These are phyloP conservation scores for Kluyveromyces sp. DNA, from an alignment of 1,139 yeast genomes.

Conservation along the genomic window DNA sequence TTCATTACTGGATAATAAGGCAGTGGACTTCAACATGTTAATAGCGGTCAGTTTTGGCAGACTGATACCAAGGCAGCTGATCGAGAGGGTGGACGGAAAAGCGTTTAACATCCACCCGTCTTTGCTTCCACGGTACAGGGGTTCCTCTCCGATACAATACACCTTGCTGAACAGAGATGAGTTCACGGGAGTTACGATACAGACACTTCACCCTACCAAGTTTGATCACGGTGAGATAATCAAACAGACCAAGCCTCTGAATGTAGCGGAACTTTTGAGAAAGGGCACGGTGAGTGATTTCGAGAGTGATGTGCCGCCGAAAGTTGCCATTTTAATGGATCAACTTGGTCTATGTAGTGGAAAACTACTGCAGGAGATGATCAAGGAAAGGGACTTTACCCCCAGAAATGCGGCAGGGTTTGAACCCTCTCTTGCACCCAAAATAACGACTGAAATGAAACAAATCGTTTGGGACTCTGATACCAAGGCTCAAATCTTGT, in stretches of 20 bases:
- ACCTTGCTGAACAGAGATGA: slow-evolving; percentile 60
- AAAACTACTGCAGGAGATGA: slow-evolving; percentile 41
- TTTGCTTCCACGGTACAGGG: slow-evolving; percentile 71
- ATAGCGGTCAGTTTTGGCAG: slow-evolving; percentile 88
- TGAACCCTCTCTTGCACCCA: slow-evolving; percentile 50
- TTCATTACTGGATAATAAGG: slow-evolving; percentile 22
- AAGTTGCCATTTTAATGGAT: slow-evolving; percentile 31
- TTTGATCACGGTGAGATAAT: slow-evolving; percentile 77
- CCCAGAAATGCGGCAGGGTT: slow-evolving; percentile 26
- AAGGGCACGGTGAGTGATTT: slow-evolving; percentile 10
- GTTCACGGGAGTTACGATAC: slow-evolving; percentile 79
- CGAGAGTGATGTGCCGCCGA: slow-evolving; percentile 14
- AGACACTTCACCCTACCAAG: slow-evolving; percentile 78
- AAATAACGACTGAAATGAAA: slow-evolving; percentile 39
- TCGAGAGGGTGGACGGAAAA: slow-evolving; percentile 38
- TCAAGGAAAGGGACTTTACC: slow-evolving; percentile 35
- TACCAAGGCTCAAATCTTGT: slow-evolving; percentile 37
- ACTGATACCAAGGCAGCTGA: slow-evolving; percentile 59
- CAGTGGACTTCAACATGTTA: slow-evolving; percentile 47
- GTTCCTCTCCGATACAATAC: slow-evolving; percentile 86
- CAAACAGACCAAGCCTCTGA: slow-evolving; percentile 45
- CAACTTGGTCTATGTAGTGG: slow-evolving; percentile 58
- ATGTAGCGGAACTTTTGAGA: slow-evolving; percentile 28
- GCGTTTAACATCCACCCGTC: slow-evolving; percentile 94
- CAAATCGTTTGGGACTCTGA: slow-evolving; percentile 42